These are phyloP conservation scores for Cyclospora cayetanensis DNA, from an alignment of 169 alveolate genomes.

Conservation along the genomic window DNA sequence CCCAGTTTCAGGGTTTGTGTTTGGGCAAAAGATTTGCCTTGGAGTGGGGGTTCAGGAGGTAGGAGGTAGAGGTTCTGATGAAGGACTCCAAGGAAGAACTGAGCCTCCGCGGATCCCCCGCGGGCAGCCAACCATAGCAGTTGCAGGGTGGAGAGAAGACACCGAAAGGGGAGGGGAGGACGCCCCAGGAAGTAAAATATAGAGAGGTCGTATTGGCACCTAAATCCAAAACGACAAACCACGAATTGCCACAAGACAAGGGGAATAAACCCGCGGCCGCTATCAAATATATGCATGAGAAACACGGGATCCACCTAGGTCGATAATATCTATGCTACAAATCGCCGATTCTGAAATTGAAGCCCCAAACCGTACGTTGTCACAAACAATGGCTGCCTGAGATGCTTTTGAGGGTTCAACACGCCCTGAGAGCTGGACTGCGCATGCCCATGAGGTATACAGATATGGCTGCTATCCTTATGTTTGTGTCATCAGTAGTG, in stretches of 20 bases:
- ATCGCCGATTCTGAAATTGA: too few species aligned
- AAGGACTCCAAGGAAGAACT: background rate
- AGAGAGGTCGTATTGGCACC: constrained; percentile 50
- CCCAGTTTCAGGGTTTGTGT: background rate
- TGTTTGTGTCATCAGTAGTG: too few species aligned
- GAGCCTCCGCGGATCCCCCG: constrained; percentile 65
- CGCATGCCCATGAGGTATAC: too few species aligned
- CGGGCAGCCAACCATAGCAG: constrained; percentile 26
- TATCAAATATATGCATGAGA: too few species aligned
- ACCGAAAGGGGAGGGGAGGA: constrained; percentile 49
- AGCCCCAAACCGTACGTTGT: too few species aligned
- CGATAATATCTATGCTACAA: too few species aligned
- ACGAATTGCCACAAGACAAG: background rate
- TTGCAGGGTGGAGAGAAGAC: background rate
- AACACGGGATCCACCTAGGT: too few species aligned
- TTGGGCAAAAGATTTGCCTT: background rate
- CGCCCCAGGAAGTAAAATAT: constrained; percentile 39
- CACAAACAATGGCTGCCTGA: too few species aligned
- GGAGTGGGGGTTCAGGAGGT: constrained; percentile 29
- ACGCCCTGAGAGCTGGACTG: too few species aligned
- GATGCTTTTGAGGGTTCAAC: too few species aligned
- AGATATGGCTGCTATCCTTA: too few species aligned
- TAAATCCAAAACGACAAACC: background rate
- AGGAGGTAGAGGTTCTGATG: constrained; percentile 22
- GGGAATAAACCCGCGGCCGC: background rate